Evolutionary conservation across 208 protist species (phyloP).

Genomic region (Acanthamoeba lugdunensis): DNA sequence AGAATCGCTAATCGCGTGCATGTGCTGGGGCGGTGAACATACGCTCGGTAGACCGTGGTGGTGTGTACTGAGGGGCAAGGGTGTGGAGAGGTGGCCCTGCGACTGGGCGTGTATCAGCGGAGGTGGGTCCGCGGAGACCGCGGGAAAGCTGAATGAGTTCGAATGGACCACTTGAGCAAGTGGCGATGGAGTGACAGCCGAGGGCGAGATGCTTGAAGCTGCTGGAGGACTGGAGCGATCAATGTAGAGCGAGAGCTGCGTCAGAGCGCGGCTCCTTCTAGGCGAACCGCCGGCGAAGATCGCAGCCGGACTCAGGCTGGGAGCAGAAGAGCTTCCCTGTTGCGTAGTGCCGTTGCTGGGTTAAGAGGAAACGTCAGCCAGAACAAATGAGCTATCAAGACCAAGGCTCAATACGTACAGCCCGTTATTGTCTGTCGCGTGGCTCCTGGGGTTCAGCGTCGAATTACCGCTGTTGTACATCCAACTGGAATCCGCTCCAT

Average conservation of each 20-base stretch:
- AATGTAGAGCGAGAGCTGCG: constrained; percentile 9
- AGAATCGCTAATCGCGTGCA: not conserved
- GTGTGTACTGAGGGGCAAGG: not conserved
- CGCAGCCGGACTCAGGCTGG: not conserved
- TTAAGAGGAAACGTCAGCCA: no score
- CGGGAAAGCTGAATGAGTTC: not conserved
- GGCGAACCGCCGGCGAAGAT: not conserved
- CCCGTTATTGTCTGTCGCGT: not conserved
- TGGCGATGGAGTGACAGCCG: not conserved
- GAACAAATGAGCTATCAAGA: no score
- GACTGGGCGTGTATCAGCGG: not conserved
- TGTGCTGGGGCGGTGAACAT: not conserved
- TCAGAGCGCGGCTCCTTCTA: not conserved
- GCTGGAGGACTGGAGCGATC: not conserved
- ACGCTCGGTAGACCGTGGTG: not conserved
- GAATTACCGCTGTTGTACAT: not conserved
- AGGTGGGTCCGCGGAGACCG: not conserved
- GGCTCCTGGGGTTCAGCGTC: not conserved
- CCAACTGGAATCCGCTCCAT: not conserved
- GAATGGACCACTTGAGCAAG: not conserved
- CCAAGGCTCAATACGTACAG: not conserved
- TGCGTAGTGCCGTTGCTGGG: not conserved
- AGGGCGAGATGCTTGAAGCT: not conserved
- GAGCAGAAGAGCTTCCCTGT: not conserved
- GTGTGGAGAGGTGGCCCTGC: not conserved